Conservation (phyloP, 2,329 filamentous ascomycete genomes). For the Verticillium klebahnii region DNA sequence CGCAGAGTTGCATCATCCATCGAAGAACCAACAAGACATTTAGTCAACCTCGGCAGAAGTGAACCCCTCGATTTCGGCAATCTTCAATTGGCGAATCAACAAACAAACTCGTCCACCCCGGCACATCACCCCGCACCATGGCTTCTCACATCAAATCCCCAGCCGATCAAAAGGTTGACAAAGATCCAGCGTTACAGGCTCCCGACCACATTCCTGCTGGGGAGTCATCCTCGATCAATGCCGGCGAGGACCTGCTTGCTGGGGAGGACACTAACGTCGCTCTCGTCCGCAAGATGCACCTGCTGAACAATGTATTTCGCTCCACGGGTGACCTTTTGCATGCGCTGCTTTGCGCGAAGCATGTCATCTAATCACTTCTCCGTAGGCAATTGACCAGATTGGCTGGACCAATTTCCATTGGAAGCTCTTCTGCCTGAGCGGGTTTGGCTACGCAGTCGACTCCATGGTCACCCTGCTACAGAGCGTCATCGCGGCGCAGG, state of each 20-base stretch:
- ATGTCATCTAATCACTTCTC: slow-evolving; percentile 2
- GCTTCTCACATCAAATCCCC: background rate
- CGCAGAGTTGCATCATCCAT: no score
- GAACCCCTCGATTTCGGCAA: background rate
- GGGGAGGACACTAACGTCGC: slow-evolving; percentile 56
- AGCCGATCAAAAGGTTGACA: background rate
- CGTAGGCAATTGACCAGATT: slow-evolving; percentile 40
- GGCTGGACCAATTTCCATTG: slow-evolving; percentile 46
- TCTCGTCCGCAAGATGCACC: slow-evolving; percentile 62
- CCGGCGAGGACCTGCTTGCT: slow-evolving; percentile 46
- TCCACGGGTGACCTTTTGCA: background rate
- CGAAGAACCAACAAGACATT: no score
- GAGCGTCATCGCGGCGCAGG: slow-evolving; percentile 51
- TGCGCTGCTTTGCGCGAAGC: background rate
- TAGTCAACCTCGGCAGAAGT: no score
- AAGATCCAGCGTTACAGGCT: background rate
- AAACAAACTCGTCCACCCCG: background rate
- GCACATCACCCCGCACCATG: background rate
- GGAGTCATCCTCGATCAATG: background rate
- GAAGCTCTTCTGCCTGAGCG: slow-evolving; percentile 56
- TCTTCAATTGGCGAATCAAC: background rate
- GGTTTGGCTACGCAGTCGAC: slow-evolving; percentile 57
- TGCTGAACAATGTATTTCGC: slow-evolving; percentile 57
- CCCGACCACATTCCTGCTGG: background rate
- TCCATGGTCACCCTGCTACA: slow-evolving; percentile 53